Conservation (phyloP, 2,329 filamentous ascomycete genomes). For the Fusarium sp. region DNA sequence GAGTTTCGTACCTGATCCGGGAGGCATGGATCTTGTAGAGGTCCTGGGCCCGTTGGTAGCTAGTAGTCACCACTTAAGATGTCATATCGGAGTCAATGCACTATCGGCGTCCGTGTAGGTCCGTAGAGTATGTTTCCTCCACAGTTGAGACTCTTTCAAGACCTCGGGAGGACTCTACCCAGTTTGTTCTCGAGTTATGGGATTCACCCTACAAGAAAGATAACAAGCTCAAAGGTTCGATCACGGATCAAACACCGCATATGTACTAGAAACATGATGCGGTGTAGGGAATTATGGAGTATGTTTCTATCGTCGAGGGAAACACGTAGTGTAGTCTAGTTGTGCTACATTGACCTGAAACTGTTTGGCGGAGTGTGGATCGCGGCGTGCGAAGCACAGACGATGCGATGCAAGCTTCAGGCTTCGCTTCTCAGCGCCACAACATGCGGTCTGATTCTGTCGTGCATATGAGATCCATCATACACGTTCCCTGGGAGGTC, state of each 20-base stretch:
- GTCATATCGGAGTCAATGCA: background rate
- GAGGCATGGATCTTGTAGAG: background rate
- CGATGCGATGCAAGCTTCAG: constrained; percentile 21
- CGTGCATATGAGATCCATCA: constrained; percentile 9
- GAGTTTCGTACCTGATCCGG: background rate
- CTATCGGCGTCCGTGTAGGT: background rate
- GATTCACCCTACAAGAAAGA: background rate
- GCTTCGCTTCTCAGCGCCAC: constrained; percentile 28
- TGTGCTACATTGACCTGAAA: constrained; percentile 32
- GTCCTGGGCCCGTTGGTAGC: background rate
- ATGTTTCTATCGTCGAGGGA: constrained; percentile 9
- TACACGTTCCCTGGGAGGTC: constrained; percentile 17
- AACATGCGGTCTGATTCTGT: constrained; percentile 11
- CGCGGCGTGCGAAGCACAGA: constrained; percentile 32
- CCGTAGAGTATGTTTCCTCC: background rate
- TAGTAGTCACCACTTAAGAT: background rate
- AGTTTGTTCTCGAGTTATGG: background rate
- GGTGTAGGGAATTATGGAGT: constrained; percentile 21
- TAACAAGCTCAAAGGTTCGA: background rate
- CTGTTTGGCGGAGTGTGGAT: constrained; percentile 29
- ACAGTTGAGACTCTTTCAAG: background rate
- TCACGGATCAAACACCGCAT: constrained; percentile 2
- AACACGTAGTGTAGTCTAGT: constrained; percentile 1
- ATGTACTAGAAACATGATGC: constrained; percentile 9
- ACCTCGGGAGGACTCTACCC: background rate